Base-by-base conservation (phyloP, 2,329 filamentous ascomycete species). In the Pochonia chlamydosporia region DNA sequence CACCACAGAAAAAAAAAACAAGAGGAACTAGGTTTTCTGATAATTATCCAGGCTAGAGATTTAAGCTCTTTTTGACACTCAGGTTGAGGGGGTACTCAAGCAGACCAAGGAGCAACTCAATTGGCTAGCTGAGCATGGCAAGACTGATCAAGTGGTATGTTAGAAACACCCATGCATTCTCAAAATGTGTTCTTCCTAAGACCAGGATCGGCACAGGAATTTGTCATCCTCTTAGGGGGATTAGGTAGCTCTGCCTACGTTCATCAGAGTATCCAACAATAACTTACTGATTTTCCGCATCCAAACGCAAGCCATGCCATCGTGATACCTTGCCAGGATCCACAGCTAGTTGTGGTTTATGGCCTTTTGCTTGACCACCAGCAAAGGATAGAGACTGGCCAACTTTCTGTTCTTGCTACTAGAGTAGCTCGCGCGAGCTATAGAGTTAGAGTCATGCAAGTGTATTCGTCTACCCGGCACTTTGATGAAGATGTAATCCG, bases 341-440 rank as follows among this genome's bases (percentile, higher is more conserved):
- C 76, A 0, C 74, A 79, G 46, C 70, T 80, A 0, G 74, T 76
- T 5, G 75, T 79, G 2, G 74, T 75, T 36, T 75, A 75, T 50
- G 76, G 76, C 0, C 59, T 79, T 3, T 69, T 79, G 2, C 62
- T 71, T 3, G 74, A 80, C 42, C 66, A 74, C 10, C 62, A 77
- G n/a, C 70, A 76, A 36, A 73, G 67, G 41, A 62, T 75, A 31
- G 62, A 70, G 4, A 64, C 67, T 1, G 66, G 65, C 2, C 59
- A 62, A 2, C 60, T 57, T 5, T 59, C 73, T 0, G 71, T 78
- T 1, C 62, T 79, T 8, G 62, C 66, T 8, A 64, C 60, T 25
- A 60, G 71, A 4, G 60, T 70, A 8, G 69, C 69, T 10, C 62
- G 70, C 18, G 64, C 69, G 4, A 72, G 67, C 52, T 74, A 73